Evolutionary conservation across 2,329 filamentous ascomycete species (phyloP).

Genomic region (Pseudofabraea citricarpa): DNA sequence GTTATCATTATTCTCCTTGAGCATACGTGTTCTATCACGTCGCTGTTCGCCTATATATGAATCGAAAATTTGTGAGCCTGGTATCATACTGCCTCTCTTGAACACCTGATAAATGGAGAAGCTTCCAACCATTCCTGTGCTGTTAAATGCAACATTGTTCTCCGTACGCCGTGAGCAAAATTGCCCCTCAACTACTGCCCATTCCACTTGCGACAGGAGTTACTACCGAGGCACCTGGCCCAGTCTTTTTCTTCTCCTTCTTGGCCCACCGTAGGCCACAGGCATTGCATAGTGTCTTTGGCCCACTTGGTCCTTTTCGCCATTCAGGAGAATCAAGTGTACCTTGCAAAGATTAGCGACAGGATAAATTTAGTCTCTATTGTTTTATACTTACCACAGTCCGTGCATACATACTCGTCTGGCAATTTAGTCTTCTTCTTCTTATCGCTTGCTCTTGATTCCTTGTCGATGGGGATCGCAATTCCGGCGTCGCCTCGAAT

Average conservation of each 20-base stretch:
- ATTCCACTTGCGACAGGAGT: not conserved
- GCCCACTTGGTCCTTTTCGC: slow-evolving; percentile 88
- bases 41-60: too few species aligned
- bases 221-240: not conserved
- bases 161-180: too few species aligned
- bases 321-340: slow-evolving; percentile 93
- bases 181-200: not conserved
- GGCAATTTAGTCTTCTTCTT: slow-evolving; percentile 79
- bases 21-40: too few species aligned
- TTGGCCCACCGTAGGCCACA: slow-evolving; percentile 75
- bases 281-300: slow-evolving; percentile 93
- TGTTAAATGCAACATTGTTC: too few species aligned
- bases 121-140: too few species aligned
- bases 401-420: slow-evolving; percentile 91
- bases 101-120: not conserved
- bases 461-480: slow-evolving; percentile 75
- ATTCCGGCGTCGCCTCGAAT: slow-evolving; percentile 85
- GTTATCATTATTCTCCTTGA: too few species aligned
- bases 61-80: not conserved
- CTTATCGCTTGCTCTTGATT: slow-evolving; percentile 67
- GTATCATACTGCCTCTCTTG: not conserved
- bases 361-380: too few species aligned
- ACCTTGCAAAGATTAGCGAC: slow-evolving; percentile 33
- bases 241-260: slow-evolving; percentile 69
- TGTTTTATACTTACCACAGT: slow-evolving; percentile 83